phyloP scores from a whole-genome alignment of 1,139 yeast species.

The Pneumocystis murina region DNA sequence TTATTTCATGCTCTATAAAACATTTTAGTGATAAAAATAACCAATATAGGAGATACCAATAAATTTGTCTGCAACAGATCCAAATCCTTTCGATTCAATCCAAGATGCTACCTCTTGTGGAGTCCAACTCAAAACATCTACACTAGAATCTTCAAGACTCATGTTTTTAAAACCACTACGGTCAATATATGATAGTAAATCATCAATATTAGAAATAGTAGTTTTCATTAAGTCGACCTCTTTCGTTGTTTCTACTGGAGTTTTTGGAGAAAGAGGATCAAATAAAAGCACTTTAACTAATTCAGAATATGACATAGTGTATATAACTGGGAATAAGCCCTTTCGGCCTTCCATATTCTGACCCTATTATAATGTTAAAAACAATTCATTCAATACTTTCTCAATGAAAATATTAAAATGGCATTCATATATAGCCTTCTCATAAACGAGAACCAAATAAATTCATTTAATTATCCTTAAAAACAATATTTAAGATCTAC shows the following conservation, averaged over 20 bases:
- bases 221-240: slow-evolving; percentile 56
- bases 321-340: slow-evolving; percentile 81
- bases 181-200: slow-evolving; percentile 2
- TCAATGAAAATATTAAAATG: not conserved
- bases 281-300: slow-evolving; percentile 4
- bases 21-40: not conserved
- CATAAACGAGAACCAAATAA: not conserved
- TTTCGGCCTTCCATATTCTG: slow-evolving; percentile 45
- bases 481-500: slow-evolving; percentile 9
- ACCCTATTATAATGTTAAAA: slow-evolving; percentile 45
- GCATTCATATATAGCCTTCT: too few relatives aligned
- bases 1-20: slow-evolving; percentile 74
- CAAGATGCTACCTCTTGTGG: slow-evolving; percentile 74
- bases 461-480: not conserved
- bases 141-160: slow-evolving; percentile 16
- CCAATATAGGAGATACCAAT: not conserved
- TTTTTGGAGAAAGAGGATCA: slow-evolving; percentile 31
- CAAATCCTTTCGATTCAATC: slow-evolving; percentile 61
- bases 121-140: slow-evolving; percentile 41
- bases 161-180: not conserved
- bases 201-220: slow-evolving; percentile 29
- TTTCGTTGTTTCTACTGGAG: slow-evolving; percentile 31
- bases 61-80: slow-evolving; percentile 47
- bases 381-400: slow-evolving; percentile 15
- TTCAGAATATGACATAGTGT: slow-evolving; percentile 24